These are phyloP conservation scores for Coemansia sp. DNA, from an alignment of 192 early-diverging fungal genomes.

Conservation along the genomic window DNA sequence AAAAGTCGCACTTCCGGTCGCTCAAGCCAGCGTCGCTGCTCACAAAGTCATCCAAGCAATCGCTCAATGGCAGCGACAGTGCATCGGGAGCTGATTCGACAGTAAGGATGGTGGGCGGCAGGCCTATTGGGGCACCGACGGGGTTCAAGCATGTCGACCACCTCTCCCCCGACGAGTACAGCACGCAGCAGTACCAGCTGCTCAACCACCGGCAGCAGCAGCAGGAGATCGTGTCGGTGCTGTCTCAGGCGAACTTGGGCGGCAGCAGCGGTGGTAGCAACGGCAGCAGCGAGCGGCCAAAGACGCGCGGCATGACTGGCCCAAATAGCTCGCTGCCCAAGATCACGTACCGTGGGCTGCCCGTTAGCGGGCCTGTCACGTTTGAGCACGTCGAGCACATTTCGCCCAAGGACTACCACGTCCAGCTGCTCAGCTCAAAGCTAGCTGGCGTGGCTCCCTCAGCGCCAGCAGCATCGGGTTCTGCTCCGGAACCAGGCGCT, in stretches of 20 bases:
- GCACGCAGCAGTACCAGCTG: constrained; percentile 50
- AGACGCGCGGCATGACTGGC: constrained; percentile 10
- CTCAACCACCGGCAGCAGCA: constrained; percentile 52
- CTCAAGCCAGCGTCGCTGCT: constrained; percentile 43
- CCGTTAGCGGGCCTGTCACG: constrained; percentile 43
- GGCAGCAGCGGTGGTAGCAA: not conserved
- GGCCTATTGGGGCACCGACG: constrained; percentile 35
- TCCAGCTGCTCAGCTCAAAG: constrained; percentile 15
- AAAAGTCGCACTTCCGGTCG: constrained; percentile 36
- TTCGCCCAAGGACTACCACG: constrained; percentile 46
- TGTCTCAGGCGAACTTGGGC: constrained; percentile 18
- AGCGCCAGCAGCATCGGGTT: not conserved
- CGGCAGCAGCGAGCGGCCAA: constrained; percentile 5
- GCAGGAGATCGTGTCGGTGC: constrained; percentile 45
- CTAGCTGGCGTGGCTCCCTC: not conserved
- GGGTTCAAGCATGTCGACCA: constrained; percentile 51
- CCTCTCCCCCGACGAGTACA: constrained; percentile 31
- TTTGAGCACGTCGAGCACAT: constrained; percentile 53
- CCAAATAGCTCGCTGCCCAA: constrained; percentile 9
- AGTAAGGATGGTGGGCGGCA: constrained; percentile 25
- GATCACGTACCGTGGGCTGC: constrained; percentile 41
- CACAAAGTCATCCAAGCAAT: constrained; percentile 32
- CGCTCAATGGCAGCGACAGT: constrained; percentile 5
- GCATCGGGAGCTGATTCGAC: constrained; percentile 9
- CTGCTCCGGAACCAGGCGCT: not conserved